Evolutionary conservation across 371 early-diverging fungal genomes (phyloP), one percentile per base, ranked within the genome.

Genomic region (Zancudomyces culisetae): DNA sequence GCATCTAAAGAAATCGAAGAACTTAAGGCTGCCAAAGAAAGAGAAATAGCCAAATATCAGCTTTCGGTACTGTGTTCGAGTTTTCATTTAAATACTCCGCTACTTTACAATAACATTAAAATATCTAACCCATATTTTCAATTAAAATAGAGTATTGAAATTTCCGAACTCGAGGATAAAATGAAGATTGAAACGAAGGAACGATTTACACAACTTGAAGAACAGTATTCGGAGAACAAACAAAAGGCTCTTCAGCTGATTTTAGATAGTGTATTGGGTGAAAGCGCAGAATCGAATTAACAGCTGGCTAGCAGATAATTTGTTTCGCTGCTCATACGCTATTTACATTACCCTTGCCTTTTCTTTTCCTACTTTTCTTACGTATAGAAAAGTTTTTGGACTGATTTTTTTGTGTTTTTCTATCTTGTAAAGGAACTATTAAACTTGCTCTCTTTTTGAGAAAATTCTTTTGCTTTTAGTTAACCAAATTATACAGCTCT

Each of bases 1-100:
- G 96, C 96, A 21, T 74, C 77, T 52, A 88, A 88, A 70, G 96
- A 91, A 54, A 90, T 95, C 54, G 83, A 86, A 43, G 73, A 71
- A 27, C 72, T 93, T 47, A 90, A 90, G 71, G 74, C 75, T 27
- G 73, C 76, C 64, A 92, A 91, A 76, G 76, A 81, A 55, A 61
- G 66, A 19, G 90, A 92, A 70, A 87, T 87, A 51, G 75, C 75
- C 59, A 67, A 68, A 57, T 87, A 81, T 62, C 86, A 91, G 58
- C 71, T 80, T 60, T 74, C 85, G 74, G 86, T 85, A 70, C 35
- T 35, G 6, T 6, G 6, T 35, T 35, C 15, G 15, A 10, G 50
- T 13, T 43, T 52, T 8, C 30, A 35, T 54, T 10, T 2, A 3
- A 6, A 1, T 24, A 4, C 23, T 19, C 29, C 19, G 20, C n/a